Evolutionary conservation across 352 stramenopile genomes (phyloP), one percentile per base, ranked within the genome.

Genomic region (Phytophthora cactorum): DNA sequence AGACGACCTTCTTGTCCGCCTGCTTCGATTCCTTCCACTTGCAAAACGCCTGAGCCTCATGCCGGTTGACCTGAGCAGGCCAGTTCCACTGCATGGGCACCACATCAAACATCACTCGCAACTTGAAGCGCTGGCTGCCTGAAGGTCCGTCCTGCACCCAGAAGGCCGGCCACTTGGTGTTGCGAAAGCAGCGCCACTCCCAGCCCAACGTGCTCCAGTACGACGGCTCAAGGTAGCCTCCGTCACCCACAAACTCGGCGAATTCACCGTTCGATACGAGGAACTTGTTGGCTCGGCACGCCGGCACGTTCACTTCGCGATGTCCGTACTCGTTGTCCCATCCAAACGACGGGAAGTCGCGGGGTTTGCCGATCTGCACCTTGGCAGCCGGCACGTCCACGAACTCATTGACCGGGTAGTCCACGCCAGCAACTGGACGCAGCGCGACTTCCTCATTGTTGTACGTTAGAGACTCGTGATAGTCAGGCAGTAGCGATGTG

Each of bases 311-410:
- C 2, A 98, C 72, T 14, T 88, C 77, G 29, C 93, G 86, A 59
- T 85, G 75, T 34, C 97, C 97, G 77, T 99, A 99, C 75, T 99
- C 97, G 74, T 99, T 99, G 75, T 99, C 97, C 97, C 97, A 99
- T 38, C 97, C 97, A 66, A 97, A 99, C 0, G 91, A 97, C 41
- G 92, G 92, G 70, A 97, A 98, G 54, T 95, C 84, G 1, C 84
- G 72, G 2, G 92, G 90, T 70, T 98, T 98, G 34, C 96, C 96
- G 41, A 98, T 75, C 14, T 81, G 67, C 22, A 98, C 88, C 25
- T 50, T 85, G 17, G 59, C 71, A 1, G 77, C 84, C 0, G 77
- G 47, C 2, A 98, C 85, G 1, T 83, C 52, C 32, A 98, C 80
- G 64, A 99, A 79, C 54, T 90, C 74, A 62, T 99, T 98, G 14